phyloP scores from a whole-genome alignment of 1,284 basidiomycete species.

The Microbotryum saponariae region DNA sequence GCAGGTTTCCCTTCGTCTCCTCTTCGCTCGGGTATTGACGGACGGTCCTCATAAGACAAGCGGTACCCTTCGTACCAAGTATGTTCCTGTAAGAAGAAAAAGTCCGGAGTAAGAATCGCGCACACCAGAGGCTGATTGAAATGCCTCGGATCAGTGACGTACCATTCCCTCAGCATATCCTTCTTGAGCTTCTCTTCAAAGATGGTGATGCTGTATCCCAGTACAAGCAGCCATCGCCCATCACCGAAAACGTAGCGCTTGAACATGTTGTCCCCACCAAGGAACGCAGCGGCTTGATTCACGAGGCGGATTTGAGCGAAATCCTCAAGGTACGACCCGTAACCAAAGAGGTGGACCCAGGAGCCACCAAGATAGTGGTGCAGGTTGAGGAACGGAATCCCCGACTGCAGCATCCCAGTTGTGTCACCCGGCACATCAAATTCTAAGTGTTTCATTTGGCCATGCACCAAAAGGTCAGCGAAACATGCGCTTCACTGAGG shows the following conservation, averaged over 20 bases:
- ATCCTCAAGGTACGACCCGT: conserved; percentile 23
- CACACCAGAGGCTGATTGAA: too few species aligned
- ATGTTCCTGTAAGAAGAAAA: conserved; percentile 17
- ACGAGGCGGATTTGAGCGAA: conserved; percentile 25
- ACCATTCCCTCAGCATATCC: conserved; percentile 23
- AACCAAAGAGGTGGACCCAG: conserved; percentile 32
- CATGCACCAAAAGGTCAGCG: too few species aligned
- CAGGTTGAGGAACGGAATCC: conserved; percentile 32
- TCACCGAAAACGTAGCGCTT: conserved; percentile 31
- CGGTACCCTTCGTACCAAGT: conserved; percentile 30
- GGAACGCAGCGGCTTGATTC: conserved; percentile 25
- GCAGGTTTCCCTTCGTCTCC: background rate
- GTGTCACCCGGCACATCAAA: conserved; percentile 35
- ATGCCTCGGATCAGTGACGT: background rate
- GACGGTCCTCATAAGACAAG: conserved; percentile 20
- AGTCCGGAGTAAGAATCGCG: background rate
- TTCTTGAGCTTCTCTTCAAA: conserved; percentile 27
- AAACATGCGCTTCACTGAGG: background rate
- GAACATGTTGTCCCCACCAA: conserved; percentile 37
- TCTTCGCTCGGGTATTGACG: conserved; percentile 19
- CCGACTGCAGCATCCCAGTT: conserved; percentile 33
- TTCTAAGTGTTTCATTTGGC: conserved; percentile 9
- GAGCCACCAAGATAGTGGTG: conserved; percentile 33
- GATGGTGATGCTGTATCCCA: conserved; percentile 31
- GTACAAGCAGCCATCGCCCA: conserved; percentile 30